phyloP scores from a whole-genome alignment of 768 basidiomycete genomes.

The Porpolomopsis calyptriformis region DNA sequence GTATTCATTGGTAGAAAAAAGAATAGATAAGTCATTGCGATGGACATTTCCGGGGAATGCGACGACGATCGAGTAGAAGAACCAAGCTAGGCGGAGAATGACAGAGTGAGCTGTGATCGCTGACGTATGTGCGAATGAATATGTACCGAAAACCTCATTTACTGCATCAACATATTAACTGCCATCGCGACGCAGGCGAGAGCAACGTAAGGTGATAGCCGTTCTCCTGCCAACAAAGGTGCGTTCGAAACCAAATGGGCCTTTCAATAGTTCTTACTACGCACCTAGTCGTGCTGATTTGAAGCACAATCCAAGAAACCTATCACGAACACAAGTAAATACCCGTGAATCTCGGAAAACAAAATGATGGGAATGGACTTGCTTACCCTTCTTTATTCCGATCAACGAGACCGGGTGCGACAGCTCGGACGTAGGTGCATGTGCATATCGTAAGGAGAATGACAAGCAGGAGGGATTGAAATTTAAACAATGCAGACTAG shows the following conservation, averaged over 20 bases:
- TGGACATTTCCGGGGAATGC: no score
- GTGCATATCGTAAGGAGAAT: conserved; percentile 93
- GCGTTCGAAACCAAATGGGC: conserved; percentile 1
- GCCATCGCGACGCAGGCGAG: conserved; percentile 93
- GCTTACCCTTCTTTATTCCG: conserved; percentile 88
- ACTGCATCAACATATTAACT: conserved; percentile 12
- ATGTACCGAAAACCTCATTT: no score
- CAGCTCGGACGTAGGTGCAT: conserved; percentile 87
- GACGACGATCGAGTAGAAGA: no score
- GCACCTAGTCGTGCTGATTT: conserved; percentile 92
- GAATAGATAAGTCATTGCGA: no score
- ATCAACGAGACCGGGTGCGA: conserved; percentile 84
- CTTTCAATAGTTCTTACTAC: neutral
- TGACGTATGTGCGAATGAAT: no score
- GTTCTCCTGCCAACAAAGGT: conserved; percentile 53
- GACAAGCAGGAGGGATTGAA: conserved; percentile 88
- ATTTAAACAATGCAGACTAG: conserved; percentile 92
- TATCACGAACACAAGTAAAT: conserved; percentile 21
- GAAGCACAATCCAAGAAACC: conserved; percentile 87
- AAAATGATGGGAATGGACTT: neutral
- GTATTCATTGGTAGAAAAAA: no score
- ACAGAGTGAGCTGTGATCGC: no score
- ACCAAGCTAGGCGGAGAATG: no score
- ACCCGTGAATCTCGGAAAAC: neutral
- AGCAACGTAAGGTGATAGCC: conserved; percentile 91